Base-by-base conservation (phyloP, 495 filamentous ascomycete genomes). In the Aspergillus indologenus region DNA sequence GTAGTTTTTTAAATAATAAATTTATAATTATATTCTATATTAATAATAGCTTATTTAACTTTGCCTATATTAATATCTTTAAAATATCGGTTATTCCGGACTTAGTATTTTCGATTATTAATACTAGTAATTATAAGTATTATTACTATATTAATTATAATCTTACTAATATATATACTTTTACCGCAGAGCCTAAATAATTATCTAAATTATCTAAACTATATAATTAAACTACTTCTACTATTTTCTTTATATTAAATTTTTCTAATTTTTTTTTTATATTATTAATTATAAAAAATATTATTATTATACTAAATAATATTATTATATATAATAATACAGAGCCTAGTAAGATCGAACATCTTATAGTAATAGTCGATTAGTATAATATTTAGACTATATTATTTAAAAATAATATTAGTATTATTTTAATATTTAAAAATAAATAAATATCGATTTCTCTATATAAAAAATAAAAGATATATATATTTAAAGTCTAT, bases 1-100 rank as follows among this genome's bases (percentile, higher is more conserved):
- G 12, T 6, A 11, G 5, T 40, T 9, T 14, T 11, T 40, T 51
- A 42, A 8, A 31, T 53, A 34, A 40, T 34, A 34, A 40, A 14
- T 40, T 40, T 53, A 53, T 19, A 40, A 34, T n/a, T 53, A 19
- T 34, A 34, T 42, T 40, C 22, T 53, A 53, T 40, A 53, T 29
- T 29, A 24, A n/a, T 24, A 24, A 5, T 51, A 43, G 21, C 11
- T 4, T 54, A 34, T 31, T 19, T 54, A 54, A 54, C 19, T 20
- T 20, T 40, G 12, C 12, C 12, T 40, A 40, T 8, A 11, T 11
- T 31, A 34, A 9, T 54, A 40, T 54, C 5, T 4, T 26, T 54
- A 54, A 34, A 54, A 18, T 34, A 40, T 54, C 23, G 8, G 26
- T 24, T 4, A 26, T 9, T 1, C 7, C 26, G 12, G 12, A 15